Base-by-base conservation (phyloP, 2,329 filamentous ascomycete species). In the Hypoxylon sp. region DNA sequence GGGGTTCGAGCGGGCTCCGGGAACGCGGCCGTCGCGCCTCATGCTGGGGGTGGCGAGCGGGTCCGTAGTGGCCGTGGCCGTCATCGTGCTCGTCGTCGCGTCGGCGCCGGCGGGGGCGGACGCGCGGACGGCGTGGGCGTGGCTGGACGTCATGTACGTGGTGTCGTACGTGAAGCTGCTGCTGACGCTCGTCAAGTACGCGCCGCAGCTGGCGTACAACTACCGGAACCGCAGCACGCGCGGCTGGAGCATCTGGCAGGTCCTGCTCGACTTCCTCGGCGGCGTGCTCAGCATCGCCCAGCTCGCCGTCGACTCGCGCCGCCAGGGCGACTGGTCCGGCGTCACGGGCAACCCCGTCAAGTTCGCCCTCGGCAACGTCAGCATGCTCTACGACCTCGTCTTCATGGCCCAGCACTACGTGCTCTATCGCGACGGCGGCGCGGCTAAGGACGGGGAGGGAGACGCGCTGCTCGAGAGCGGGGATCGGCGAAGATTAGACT, bases 261-360 rank as follows among this genome's bases (percentile, higher is more conserved):
- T 97, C 67, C 78, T 97, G 42, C 81, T 97, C 8, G 95, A 98
- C 72, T 83, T 97, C 58, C 78, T 81, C 1, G 95, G 95, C 31
- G 92, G 94, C 29, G 71, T 95, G 15, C 78, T 98, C 46, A 96
- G 91, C 58, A 82, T 97, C 48, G 77, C 84, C 2, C 95, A 99
- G 75, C 83, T 96, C 61, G 77, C 88, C 18, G 87, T 98, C 60
- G 95, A 98, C 77, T 92, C 91, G 58, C 91, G 88, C 56, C 77
- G 96, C 31, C 88, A 95, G 73, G 83, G 83, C 52, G 92, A 97
- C 77, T 97, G 94, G 93, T 90, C 88, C 43, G 95, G 94, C 18
- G 81, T 98, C 55, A 92, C 88, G 0, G 94, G 93, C 1, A 98
- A 98, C 73, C 91, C 92, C 0, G 88, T 95, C 67, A 99, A 98